phyloP scores from a whole-genome alignment of 495 filamentous ascomycete genomes.

The Gamarada debralockiae region DNA sequence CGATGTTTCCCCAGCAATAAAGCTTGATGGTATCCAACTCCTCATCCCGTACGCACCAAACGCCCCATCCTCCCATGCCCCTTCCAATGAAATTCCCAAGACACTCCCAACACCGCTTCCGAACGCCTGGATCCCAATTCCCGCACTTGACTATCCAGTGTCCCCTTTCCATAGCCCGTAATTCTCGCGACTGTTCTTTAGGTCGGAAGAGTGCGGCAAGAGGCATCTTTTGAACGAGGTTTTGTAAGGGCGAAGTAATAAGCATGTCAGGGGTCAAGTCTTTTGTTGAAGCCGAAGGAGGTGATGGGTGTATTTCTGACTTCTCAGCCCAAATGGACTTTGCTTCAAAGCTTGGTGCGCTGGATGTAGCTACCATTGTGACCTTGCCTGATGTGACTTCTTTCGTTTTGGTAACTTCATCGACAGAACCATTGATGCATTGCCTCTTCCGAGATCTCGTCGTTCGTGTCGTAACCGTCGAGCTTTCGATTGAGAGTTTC shows the following conservation, averaged over 20 bases:
- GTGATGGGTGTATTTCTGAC: slow-evolving; percentile 37
- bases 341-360: not conserved
- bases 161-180: slow-evolving; percentile 59
- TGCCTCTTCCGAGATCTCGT: not conserved
- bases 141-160: slow-evolving; percentile 59
- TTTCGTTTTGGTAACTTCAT: not conserved
- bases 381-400: not conserved
- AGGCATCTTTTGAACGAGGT: slow-evolving; percentile 48
- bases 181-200: slow-evolving; percentile 38
- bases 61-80: slow-evolving; percentile 64
- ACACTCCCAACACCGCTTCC: slow-evolving; percentile 55
- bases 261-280: slow-evolving; percentile 40
- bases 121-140: slow-evolving; percentile 36
- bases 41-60: slow-evolving; percentile 41
- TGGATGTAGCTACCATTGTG: not conserved
- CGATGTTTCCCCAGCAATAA: slow-evolving; percentile 64
- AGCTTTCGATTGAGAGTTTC: not conserved
- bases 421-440: not conserved
- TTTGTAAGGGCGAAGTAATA: slow-evolving; percentile 50
- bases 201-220: slow-evolving; percentile 49
- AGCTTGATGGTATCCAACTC: slow-evolving; percentile 43
- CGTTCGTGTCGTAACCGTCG: not conserved
- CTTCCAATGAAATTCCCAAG: slow-evolving; percentile 53
- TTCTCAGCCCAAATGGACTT: not conserved
- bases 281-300: slow-evolving; percentile 36